Evolutionary conservation across 345 rosid species (phyloP).

Genomic region (Citrus australasica): DNA sequence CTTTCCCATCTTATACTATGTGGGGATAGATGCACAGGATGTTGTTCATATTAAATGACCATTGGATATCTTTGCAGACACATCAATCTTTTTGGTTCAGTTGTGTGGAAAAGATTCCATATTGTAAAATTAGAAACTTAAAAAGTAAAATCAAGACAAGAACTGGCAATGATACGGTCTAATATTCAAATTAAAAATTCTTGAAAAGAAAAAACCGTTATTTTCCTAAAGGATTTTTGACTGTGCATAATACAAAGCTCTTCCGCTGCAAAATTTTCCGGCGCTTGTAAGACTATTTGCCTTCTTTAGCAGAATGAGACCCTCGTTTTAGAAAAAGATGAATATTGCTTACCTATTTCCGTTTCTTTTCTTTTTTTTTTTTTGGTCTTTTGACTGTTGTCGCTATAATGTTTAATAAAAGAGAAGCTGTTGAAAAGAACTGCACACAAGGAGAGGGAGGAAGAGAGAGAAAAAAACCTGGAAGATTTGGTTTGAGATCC

Average conservation of each 20-base stretch:
- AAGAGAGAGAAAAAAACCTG: conserved; percentile 48
- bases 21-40: neutral
- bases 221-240: neutral
- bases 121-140: neutral
- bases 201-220: neutral
- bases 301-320: neutral
- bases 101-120: neutral
- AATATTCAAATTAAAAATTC: neutral
- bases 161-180: neutral
- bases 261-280: neutral
- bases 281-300: neutral
- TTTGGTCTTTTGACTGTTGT: neutral
- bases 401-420: neutral
- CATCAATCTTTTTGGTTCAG: neutral
- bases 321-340: neutral
- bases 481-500: conserved; percentile 98
- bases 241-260: too few species aligned
- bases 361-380: too few species aligned
- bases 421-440: neutral
- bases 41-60: neutral
- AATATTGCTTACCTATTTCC: neutral
- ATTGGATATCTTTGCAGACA: neutral
- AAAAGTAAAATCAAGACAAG: neutral
- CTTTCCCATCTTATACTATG: neutral
- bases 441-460: neutral